These are phyloP conservation scores for Trichoderma sp. DNA, from an alignment of 2,329 filamentous ascomycete species.

Conservation along the genomic window DNA sequence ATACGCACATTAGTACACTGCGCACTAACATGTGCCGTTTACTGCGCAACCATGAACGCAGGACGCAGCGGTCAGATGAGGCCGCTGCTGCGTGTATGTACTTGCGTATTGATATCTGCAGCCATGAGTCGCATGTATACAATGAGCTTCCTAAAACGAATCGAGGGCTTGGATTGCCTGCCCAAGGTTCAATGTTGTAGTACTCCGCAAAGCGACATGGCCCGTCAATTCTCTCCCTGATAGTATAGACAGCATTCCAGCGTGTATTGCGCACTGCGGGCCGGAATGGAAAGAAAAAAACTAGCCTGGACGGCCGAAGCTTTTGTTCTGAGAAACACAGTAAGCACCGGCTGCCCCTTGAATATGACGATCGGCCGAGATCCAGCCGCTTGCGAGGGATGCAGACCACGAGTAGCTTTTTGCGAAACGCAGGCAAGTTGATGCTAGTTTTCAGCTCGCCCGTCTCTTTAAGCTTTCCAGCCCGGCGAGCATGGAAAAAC, in stretches of 20 bases:
- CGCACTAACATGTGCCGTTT: background rate
- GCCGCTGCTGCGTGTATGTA: slow-evolving; percentile 19
- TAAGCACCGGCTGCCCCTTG: slow-evolving; percentile 13
- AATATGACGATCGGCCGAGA: slow-evolving; percentile 18
- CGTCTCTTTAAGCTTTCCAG: background rate
- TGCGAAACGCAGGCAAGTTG: background rate
- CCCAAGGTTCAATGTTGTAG: background rate
- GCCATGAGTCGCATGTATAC: slow-evolving; percentile 5
- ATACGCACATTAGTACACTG: background rate
- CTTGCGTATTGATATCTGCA: background rate
- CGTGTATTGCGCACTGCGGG: background rate
- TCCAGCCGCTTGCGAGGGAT: background rate
- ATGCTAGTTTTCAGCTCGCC: background rate
- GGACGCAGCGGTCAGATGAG: slow-evolving; percentile 26
- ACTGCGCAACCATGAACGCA: slow-evolving; percentile 6
- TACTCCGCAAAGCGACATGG: slow-evolving; percentile 19
- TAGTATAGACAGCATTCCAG: background rate
- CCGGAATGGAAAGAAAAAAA: background rate
- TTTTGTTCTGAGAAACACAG: background rate
- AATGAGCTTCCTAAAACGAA: slow-evolving; percentile 8
- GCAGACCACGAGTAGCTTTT: background rate
- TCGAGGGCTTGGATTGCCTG: background rate
- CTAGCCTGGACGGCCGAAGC: background rate
- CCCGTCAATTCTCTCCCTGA: background rate
- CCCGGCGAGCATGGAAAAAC: background rate